These are phyloP conservation scores for Periconia sp. DNA, from an alignment of 2,329 filamentous ascomycete species.

Conservation along the genomic window DNA sequence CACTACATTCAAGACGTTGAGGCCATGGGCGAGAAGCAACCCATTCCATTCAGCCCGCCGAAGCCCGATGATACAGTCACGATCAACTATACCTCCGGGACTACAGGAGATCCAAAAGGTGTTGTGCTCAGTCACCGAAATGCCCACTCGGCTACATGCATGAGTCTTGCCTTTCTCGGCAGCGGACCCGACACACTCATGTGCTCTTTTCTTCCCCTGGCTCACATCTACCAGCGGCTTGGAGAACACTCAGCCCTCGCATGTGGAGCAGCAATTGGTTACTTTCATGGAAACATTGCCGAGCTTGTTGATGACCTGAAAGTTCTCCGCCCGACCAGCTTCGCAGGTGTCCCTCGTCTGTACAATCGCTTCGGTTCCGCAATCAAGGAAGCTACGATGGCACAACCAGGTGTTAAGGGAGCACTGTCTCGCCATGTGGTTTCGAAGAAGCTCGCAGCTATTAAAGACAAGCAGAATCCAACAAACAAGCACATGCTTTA, in stretches of 20 bases:
- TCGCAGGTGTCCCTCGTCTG: constrained; percentile 88
- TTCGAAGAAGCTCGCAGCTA: constrained; percentile 76
- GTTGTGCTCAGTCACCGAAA: constrained; percentile 83
- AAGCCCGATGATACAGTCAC: constrained; percentile 79
- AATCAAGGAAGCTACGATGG: constrained; percentile 78
- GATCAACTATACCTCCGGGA: constrained; percentile 90
- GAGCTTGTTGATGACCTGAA: constrained; percentile 92
- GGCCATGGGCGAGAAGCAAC: constrained; percentile 73
- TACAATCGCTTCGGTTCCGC: constrained; percentile 89
- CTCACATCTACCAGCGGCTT: constrained; percentile 91
- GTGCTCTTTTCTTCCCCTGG: constrained; percentile 89
- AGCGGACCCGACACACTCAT: constrained; percentile 66
- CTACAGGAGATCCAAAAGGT: constrained; percentile 82
- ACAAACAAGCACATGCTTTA: constrained; percentile 79
- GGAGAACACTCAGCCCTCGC: constrained; percentile 77
- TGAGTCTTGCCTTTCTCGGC: constrained; percentile 62
- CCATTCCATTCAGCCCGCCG: constrained; percentile 74
- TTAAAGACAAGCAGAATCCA: constrained; percentile 76
- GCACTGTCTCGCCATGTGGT: constrained; percentile 81
- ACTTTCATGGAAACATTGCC: constrained; percentile 90
- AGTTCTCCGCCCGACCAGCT: constrained; percentile 77
- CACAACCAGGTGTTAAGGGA: constrained; percentile 81
- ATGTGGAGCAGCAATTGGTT: constrained; percentile 78
- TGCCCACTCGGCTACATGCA: constrained; percentile 74
- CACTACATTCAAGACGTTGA: constrained; percentile 84